These are phyloP conservation scores for Osmanthus fragrans DNA, from an alignment of 257 asterid genomes.

Conservation along the genomic window DNA sequence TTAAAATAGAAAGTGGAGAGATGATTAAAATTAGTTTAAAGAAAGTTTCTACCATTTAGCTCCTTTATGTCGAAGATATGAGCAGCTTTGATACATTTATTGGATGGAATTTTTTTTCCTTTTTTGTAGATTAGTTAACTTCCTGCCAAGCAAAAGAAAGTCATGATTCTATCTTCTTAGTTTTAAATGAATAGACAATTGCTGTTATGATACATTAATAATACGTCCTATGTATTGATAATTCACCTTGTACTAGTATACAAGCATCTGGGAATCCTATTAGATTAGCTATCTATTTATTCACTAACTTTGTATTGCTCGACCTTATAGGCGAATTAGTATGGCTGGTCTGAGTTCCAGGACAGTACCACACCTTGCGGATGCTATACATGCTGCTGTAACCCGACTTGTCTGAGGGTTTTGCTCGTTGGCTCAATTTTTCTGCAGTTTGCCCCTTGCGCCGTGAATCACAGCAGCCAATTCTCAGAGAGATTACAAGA, in stretches of 20 bases:
- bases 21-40: background rate
- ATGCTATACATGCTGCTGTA: constrained; percentile 94
- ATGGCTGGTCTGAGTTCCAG: constrained; percentile 95
- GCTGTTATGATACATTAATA: background rate
- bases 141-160: background rate
- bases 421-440: background rate
- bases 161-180: background rate
- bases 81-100: background rate
- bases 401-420: constrained; percentile 41
- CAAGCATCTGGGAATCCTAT: background rate
- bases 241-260: background rate
- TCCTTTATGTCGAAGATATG: background rate
- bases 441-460: background rate
- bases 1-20: background rate
- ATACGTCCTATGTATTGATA: background rate
- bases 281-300: background rate
- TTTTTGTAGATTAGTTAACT: background rate
- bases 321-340: constrained; percentile 78
- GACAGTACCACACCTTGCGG: constrained; percentile 92
- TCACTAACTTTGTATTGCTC: background rate
- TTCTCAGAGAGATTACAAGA: background rate
- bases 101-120: background rate
- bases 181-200: background rate
- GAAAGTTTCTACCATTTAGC: too few species aligned
- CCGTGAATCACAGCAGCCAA: background rate